Evolutionary conservation across 1,284 basidiomycete genomes (phyloP), one percentile per base, ranked within the genome.

Genomic region (Grifola frondosa): DNA sequence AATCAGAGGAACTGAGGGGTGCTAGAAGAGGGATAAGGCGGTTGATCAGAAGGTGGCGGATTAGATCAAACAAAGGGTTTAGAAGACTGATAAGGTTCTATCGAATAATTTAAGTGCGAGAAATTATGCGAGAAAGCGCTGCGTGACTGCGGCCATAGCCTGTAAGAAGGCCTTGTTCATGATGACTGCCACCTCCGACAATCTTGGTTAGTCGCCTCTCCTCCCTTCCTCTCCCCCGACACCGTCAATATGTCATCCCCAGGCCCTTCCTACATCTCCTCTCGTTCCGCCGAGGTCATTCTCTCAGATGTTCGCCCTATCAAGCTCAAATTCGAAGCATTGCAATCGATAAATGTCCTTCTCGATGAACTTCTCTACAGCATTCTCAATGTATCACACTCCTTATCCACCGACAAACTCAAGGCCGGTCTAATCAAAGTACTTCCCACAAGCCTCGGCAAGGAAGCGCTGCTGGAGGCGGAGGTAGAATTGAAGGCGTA

Each of bases 221-320:
- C 44, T 36, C 40, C 23, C 46, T 13, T 19, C 28, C 13, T 22
- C 30, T 19, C 42, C 17, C 21, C 23, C 13, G 17, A 11, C 37
- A 19, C 37, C 16, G 24, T 16, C 26, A 3, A 10, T 42, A 52
- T 50, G 48, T 40, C 44, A 22, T 44, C 51, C 44, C 30, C 55
- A 78, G 78, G 78, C 42, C 84, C 86, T 5, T 72, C 67, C 37
- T 93, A 90, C 67, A 81, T 95, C 53, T 90, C 86, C 25, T 66
- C 81, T 16, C 78, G 82, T 52, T 90, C 88, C 32, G 91, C 91
- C 42, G 88, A 95, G 66, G 81, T 91, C 46, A 86, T 95, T 59
- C 81, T 97, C 39, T 92, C 89, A 44, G 91, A 95, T 57, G 80
- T 93, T 46, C 83, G 91, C 22, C 91, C 91, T n/a, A 92, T 90